Evolutionary conservation across 2,329 filamentous ascomycete species (phyloP).

Genomic region (Aspergillus caelatus): DNA sequence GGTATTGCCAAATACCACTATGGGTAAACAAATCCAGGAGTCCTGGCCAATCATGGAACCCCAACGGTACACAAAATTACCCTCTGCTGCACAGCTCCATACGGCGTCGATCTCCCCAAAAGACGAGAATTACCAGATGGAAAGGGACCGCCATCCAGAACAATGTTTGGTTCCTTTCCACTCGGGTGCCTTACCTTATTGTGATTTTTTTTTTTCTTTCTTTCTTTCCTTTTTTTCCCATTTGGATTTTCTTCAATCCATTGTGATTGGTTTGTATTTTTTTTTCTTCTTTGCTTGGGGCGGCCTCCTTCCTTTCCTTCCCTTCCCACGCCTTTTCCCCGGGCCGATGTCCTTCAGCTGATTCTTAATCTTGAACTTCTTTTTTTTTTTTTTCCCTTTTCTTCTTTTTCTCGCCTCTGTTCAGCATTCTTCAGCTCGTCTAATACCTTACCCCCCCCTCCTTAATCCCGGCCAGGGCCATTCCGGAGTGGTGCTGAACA

Average conservation of each 20-base stretch:
- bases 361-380: constrained; percentile 6
- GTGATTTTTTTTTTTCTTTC: not conserved
- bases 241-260: constrained; percentile 2
- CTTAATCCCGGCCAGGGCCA: not conserved
- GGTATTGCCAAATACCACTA: not conserved
- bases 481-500: constrained; percentile 5
- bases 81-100: not conserved
- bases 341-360: constrained; percentile 3
- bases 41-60: not conserved
- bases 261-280: not conserved
- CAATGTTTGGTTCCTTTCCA: not conserved
- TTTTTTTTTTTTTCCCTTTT: constrained; percentile 1
- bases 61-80: constrained; percentile 3
- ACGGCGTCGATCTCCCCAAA: constrained; percentile 2
- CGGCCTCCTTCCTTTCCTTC: not conserved
- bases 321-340: not conserved
- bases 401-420: constrained; percentile 6
- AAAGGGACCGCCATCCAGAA: not conserved
- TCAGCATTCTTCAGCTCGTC: constrained; percentile 4
- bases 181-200: not conserved
- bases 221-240: not conserved
- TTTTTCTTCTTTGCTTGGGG: constrained; percentile 17
- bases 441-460: not conserved
- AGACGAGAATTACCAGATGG: not conserved
- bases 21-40: not conserved